Base-by-base conservation (phyloP, 2,329 filamentous ascomycete genomes). In the Calonectria montana region DNA sequence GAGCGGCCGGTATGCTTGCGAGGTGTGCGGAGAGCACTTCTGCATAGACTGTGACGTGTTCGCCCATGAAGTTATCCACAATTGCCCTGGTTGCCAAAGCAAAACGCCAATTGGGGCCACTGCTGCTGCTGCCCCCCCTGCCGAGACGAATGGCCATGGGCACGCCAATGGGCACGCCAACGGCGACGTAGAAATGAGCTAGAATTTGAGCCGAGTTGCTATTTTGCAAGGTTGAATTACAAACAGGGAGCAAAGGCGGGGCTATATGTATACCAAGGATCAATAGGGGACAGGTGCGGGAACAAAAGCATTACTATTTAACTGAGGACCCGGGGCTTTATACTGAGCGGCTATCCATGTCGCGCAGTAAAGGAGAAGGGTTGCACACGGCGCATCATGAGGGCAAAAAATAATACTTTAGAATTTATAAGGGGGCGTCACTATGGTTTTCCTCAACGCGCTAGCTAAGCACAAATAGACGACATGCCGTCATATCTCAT, bases 11-110 rank as follows among this genome's bases (percentile, higher is more conserved):
- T 99, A 99, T 81, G 94, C 94, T 71, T 99, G 97, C 82, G 90
- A 93, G 76, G 92, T 93, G n/a, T 99, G 97, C 83, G 85, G 89
- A 3, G 92, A 94, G 71, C 96, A 98, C 84, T 99, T 98, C 82
- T 99, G 97, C 86, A 97, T 99, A 75, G 97, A 99, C 82, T 99
- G 97, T 82, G 97, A 99, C 82, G 91, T 98, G 27, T 98, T 97
- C 84, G 94, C 94, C 27, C 97, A 99, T 82, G 95, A 98, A 84
- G 91, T 97, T 15, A 90, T 98, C 64, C 96, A 99, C 82, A 98
- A 98, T 83, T 99, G 97, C 80, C 96, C 97, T 0, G 96, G 96
- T 0, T 99, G 97, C 82, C 93, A 91, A 82, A 89, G 88, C 79
- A 86, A 87, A 69, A 80, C 43, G 12, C 70, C 57, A 41, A 71